phyloP scores from a whole-genome alignment of 345 rosid species.

The Kernera saxatilis region DNA sequence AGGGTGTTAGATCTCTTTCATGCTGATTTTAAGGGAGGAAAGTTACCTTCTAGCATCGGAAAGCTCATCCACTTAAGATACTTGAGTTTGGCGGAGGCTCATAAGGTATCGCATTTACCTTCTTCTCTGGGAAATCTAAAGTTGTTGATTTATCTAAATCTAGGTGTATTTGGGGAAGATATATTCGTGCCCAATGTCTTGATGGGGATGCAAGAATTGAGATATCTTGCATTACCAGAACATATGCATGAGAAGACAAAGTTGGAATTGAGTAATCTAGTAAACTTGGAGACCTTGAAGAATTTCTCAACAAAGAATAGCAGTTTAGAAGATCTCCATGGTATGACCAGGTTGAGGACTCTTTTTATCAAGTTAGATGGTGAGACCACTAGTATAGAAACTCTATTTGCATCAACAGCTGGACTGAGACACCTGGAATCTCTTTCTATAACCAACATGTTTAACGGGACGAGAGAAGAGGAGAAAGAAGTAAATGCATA shows the following conservation, averaged over 20 bases:
- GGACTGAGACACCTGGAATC: neutral
- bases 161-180: neutral
- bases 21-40: too few species aligned
- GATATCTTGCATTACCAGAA: neutral
- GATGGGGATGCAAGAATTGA: neutral
- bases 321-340: neutral
- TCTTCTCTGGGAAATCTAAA: slow-evolving; percentile 6
- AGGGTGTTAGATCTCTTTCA: too few species aligned
- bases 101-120: neutral
- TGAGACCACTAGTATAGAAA: neutral
- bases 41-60: too few species aligned
- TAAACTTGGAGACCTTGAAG: neutral
- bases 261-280: neutral
- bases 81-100: too few species aligned
- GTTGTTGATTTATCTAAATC: neutral
- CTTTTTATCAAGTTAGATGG: neutral
- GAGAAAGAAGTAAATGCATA: too few species aligned
- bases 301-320: neutral
- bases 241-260: neutral
- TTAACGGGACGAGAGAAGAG: too few species aligned
- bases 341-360: neutral
- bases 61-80: too few species aligned
- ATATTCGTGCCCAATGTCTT: neutral
- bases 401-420: neutral
- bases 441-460: neutral